Evolutionary conservation across 306 rosid genomes (phyloP), one percentile per base, ranked within the genome.

Genomic region (Castanea mollissima): DNA sequence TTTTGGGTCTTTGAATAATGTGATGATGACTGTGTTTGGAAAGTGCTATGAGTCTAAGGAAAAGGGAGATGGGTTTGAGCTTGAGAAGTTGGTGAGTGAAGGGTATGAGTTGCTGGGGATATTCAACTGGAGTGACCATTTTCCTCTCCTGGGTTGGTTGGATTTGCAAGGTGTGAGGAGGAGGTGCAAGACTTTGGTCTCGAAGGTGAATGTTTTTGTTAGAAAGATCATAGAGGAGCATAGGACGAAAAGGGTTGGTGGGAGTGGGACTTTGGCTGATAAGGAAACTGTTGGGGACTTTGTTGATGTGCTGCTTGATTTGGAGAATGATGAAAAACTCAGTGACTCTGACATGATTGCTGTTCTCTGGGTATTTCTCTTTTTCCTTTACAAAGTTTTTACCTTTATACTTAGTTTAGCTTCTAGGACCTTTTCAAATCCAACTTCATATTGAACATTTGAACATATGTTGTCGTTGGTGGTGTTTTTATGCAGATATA

Each of bases 261-360:
- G 75, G 31, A 19, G 58, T 6, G 71, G 75, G 31, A 19, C 15
- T 31, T 25, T 34, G 74, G 49, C 12, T 55, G 84, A 25, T 56
- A 35, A 10, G 1, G 55, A 56, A 15, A 21, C 5, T 4, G 71
- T 64, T 18, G 82, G 83, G 16, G 98, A 87, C 77, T 93, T 93
- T 62, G 97, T 93, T 72, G 93, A 93, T 75, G 97, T 91, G 18
- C 79, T 93, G 80, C 98, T 93, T 83, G 92, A 85, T 85, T 83
- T 90, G 84, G 88, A 90, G 77, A 75, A 86, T 38, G 88, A 86
- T 15, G 78, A 86, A 76, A 86, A 77, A 21, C 88, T 93, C 73
- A 79, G 54, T 16, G 89, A 93, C 62, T 78, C 92, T 74, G 98
- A 93, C 54, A 89, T 93, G 91, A 86, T 91, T 69, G 98, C 98